Base-by-base conservation (phyloP, 345 rosid genomes). In the Citrus unshiu region DNA sequence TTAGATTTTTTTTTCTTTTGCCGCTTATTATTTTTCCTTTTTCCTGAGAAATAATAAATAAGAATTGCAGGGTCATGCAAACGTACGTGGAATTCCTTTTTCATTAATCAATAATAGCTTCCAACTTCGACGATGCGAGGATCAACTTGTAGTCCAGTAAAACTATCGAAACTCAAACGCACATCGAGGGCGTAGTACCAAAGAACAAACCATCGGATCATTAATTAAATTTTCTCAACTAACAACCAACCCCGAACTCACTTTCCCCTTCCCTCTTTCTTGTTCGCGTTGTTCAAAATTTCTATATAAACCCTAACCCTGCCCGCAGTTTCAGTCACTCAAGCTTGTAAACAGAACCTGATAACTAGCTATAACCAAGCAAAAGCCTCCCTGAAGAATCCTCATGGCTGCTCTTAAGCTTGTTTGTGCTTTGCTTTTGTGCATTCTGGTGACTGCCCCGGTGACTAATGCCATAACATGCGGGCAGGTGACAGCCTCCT, bases 391-490 rank as follows among this genome's bases (percentile, higher is more conserved):
- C n/a, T 35, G 29, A 21, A 21, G 0, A 54, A 21, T 9, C 59
- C 19, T 27, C 25, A 63, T 75, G 78, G 78, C 58, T 61, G 64
- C 56, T 60, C 81, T 80, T 19, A 81, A 79, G 80, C 13, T 85
- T 24, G 74, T 76, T 12, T 73, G 57, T 51, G 34, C 67, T 51
- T 61, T 77, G n/a, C 40, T 82, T 6, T 25, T 76, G 22, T 72
- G 79, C 84, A 49, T 77, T 73, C n/a, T 79, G 81, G 66, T 81
- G 81, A 72, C 58, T 54, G 69, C 74, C 60, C 78, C 82, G 8
- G 62, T 77, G 32, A 80, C 85, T 22, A 24, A 72, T 40, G 80
- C 87, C 25, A 22, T 92, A 35, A 6, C 84, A 3, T 90, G 93
- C 22, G 77, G 79, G n/a, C 83, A 78, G 76, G 91, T 90, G 66